Evolutionary conservation across 805 yeast genomes (phyloP), one percentile per base, ranked within the genome.

Genomic region (Saccharomycodes ludwigii): DNA sequence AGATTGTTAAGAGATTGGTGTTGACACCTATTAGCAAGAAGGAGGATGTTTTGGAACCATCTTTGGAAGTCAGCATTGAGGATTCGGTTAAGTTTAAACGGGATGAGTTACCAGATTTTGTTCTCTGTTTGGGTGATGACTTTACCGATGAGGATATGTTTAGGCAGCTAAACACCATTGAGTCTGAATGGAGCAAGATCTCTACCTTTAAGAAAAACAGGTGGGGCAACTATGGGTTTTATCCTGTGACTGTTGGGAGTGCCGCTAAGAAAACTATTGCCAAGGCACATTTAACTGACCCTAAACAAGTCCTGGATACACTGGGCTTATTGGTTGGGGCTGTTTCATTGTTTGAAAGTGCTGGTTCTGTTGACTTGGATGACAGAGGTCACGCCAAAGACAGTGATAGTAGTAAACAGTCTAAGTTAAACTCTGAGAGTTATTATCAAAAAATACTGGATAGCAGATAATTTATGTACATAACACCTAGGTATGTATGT

Each of bases 131-230:
- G 27, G 99, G 99, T 31, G 99, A 91, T 55, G 99, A 91, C 54
- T 67, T 77, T 25, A 91, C 99, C 0, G 99, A 91, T 55, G 99
- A 91, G 55, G 98, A 91, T 49, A 91, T 91, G 99, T 91, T 91
- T 55, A 66, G 63, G 37, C 77, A 88, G 18, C 62, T 91, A 45
- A 71, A 75, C 35, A 63, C 60, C 3, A 71, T 82, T 42, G 84
- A 78, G 44, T 46, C 50, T 3, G 73, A 79, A 78, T 58, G 56
- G 37, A 40, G 48, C 10, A 48, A 63, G 13, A 53, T 55, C 12
- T 51, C 50, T 7, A 52, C 59, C 3, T 56, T 59, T 5, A 51
- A 61, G 24, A 55, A 53, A 34, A 69, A 73, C 43, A 43, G 52
- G n/a, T 63, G 60, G 44, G 71, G 68, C 19, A 50, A 65, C 29